Base-by-base conservation (phyloP, 805 yeast genomes). In the Yamadazyma laniorum region DNA sequence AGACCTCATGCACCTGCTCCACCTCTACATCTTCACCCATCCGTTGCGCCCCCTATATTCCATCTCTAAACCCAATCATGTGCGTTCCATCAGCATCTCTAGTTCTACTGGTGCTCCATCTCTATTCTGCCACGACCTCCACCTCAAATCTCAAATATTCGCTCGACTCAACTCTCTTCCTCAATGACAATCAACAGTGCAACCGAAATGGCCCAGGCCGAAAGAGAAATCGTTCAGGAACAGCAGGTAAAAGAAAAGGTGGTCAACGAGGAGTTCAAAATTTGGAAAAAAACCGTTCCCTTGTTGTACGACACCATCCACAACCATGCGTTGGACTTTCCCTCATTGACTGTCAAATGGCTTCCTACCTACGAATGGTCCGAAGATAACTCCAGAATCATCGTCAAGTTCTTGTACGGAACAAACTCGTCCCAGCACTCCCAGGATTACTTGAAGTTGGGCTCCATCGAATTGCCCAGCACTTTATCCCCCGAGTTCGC, bases 241-340 rank as follows among this genome's bases (percentile, higher is more conserved):
- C 77, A 75, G 51, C 80, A 77, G 49, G 63, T 70, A 35, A 67
- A 70, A 34, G 85, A 80, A 50, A 84, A 83, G 53, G 59, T 82
- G 7, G 69, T 73, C 44, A 85, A 85, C 51, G 95, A 85, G 59
- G 93, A 85, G 61, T 84, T 74, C 67, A 72, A 72, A 48, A 65
- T 81, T 41, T 87, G 96, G 96, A 87, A 86, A 57, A 85, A 86
- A 52, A 76, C 91, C 2, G 82, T 85, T 11, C 95, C 95, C 3
- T 67, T 85, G 47, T 65, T 87, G 43, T 87, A 87, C 59, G 85
- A 82, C 49, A 74, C 82, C 44, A 67, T 87, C 32, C 80, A 84
- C 45, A 82, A 93, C 3, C 75, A 74, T 33, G 79, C 83, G 6
- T 63, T 80, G 18, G 74, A 78, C 36, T 80, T 80, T 76, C 95